Evolutionary conservation across 805 yeast species (phyloP), one percentile per base, ranked within the genome.

Genomic region (Isabelozyma heimii): DNA sequence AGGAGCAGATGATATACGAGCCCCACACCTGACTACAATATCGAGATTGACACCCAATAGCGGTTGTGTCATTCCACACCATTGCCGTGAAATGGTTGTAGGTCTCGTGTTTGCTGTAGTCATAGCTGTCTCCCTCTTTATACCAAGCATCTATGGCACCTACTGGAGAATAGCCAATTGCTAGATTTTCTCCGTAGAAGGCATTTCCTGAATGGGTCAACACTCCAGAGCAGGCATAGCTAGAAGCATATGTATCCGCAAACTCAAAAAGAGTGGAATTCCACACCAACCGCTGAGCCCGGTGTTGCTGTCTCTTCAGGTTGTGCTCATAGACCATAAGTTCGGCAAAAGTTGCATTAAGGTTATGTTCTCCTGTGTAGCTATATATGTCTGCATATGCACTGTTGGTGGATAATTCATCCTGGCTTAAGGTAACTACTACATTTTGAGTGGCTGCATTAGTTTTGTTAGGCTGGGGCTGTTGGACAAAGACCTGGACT

Each of bases 91-190:
- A 72, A 55, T 72, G 77, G 45, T 72, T 61, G 44, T 72, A 70
- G 6, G 59, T 51, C 13, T 26, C 24, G 26, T 65, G 61, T 30
- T 56, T 52, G 13, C 61, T 63, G 57, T 61, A 73, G 47, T 52
- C 45, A 56, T 70, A 73, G 10, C 42, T 39, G 3, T 46, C 28
- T 8, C 72, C 72, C 54, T 73, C 77, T 14, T 56, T 51, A 56
- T 73, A 73, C 77, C 77, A 73, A 2, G 74, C 77, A 37, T 67
- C 58, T 2, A 66, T 57, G 4, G 76, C 70, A 6, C 69, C 68
- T 2, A 51, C 53, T 2, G 68, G 60, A 8, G 67, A 47, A 50
- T 66, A 71, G 0, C 77, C 77, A 13, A 67, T 55, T 2, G 76
- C 75, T 40, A 73, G 56, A 51, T 73, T 73, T 47, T 72, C 77